Base-by-base conservation (phyloP, 352 stramenopile genomes). In the Aphanomyces stellatus region DNA sequence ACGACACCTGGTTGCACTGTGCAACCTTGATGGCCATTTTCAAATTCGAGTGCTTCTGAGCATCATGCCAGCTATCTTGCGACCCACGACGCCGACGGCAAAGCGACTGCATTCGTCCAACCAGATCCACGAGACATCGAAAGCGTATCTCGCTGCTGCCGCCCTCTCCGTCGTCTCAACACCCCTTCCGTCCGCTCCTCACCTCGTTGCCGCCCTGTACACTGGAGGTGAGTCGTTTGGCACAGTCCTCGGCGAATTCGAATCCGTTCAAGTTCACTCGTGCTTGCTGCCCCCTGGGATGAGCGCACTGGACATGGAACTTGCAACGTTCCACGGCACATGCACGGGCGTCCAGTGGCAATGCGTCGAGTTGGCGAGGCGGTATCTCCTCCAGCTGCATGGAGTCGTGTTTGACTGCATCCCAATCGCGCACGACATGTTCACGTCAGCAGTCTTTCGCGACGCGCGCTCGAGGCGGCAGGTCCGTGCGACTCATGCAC, bases 271-370 rank as follows among this genome's bases (percentile, higher is more conserved):
- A 19, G 33, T 64, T 11, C 24, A 25, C 22, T 64, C 55, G 22
- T 48, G 55, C 37, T 19, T 34, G 8, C 17, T 35, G 19, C 55
- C 33, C 10, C 28, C n/a, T 6, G 43, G 43, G 11, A 51, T 51
- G 40, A 35, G 13, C 7, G 31, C 35, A 6, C 25, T 51, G 10
- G 31, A 64, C 35, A 51, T 57, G 49, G 49, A 57, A 33, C 11
- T 7, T 8, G 49, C 49, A n/a, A 37, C 49, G 25, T 57, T 37
- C 27, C 49, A 64, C 15, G 55, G 55, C 5, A 15, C 19, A 27
- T 64, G 35, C 37, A 67, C 60, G 22, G 60, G 60, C 37, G 35
- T 67, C 10, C 60, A 51, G 22, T 67, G 60, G 60, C 60, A 67
- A 42, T 67, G 60, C 34, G 60, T 67, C 13, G 60, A 67, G 27